A percentile compares a stretch with the other conserved stretches of the same genome.
phyloP scores from a whole-genome alignment of 495 filamentous ascomycete genomes.

The Thermothielavioides terrestris region DNA sequence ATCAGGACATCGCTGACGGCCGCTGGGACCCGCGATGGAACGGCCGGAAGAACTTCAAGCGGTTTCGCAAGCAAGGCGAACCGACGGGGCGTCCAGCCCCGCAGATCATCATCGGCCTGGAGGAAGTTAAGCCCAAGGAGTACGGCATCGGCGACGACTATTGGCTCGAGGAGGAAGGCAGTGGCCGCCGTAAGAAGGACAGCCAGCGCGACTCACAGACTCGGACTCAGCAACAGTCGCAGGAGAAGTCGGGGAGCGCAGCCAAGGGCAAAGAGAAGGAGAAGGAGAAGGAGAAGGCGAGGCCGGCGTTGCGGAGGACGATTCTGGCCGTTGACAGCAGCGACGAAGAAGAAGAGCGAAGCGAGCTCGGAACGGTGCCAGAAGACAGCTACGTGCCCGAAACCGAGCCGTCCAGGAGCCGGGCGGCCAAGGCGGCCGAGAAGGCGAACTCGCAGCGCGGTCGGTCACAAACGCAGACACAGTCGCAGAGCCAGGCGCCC shows the following conservation, averaged over 20 bases:
- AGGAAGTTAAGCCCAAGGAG: conserved; percentile 68
- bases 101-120: conserved; percentile 65
- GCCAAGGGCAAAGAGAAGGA: conserved; percentile 1
- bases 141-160: conserved; percentile 81
- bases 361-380: neutral
- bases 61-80: conserved; percentile 61
- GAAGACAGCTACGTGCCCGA: conserved; percentile 1
- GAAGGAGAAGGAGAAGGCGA: neutral
- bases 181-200: conserved; percentile 20
- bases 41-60: conserved; percentile 94
- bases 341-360: conserved; percentile 27
- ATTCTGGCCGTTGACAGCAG: conserved; percentile 30
- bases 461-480: conserved; percentile 18
- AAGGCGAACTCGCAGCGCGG: conserved; percentile 16
- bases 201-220: conserved; percentile 21
- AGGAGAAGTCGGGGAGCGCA: neutral
- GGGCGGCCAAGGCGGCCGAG: conserved; percentile 26
- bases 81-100: conserved; percentile 37
- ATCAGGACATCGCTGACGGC: conserved; percentile 41
- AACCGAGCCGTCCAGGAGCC: conserved; percentile 18
- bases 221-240: conserved; percentile 6
- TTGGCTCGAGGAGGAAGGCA: conserved; percentile 50
- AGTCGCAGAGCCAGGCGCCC: conserved; percentile 29
- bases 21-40: conserved; percentile 93
- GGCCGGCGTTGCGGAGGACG: conserved; percentile 9